Percentiles rank a stretch among this genome's conserved stretches.
Conservation (phyloP, 1,284 basidiomycete species). For the Inonotus hispidus region DNA sequence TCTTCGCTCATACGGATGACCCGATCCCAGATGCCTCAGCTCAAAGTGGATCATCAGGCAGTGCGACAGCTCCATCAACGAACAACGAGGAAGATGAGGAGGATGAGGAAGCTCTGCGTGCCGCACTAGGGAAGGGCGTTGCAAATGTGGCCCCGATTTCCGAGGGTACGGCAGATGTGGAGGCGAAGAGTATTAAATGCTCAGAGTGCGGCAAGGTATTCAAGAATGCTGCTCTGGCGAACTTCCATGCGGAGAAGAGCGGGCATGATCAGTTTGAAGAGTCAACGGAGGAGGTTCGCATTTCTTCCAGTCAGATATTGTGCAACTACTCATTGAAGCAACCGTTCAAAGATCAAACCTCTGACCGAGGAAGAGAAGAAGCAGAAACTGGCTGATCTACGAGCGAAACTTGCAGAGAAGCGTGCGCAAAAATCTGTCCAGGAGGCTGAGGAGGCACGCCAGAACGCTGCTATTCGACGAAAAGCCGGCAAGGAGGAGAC, state of each 20-base stretch:
- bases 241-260: slow-evolving; percentile 92
- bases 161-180: slow-evolving; percentile 21
- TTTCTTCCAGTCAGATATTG: background rate
- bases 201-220: slow-evolving; percentile 81
- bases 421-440: slow-evolving; percentile 62
- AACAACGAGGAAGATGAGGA: slow-evolving; percentile 64
- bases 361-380: slow-evolving; percentile 94
- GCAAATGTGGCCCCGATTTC: slow-evolving; percentile 36
- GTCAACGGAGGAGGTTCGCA: slow-evolving; percentile 82
- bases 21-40: slow-evolving; percentile 59
- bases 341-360: slow-evolving; percentile 65
- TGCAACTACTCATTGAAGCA: background rate
- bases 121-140: slow-evolving; percentile 36
- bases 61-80: slow-evolving; percentile 32
- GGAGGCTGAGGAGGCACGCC: slow-evolving; percentile 66
- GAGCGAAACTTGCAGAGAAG: slow-evolving; percentile 74
- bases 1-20: slow-evolving; percentile 73
- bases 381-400: slow-evolving; percentile 73
- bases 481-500: slow-evolving; percentile 82
- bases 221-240: slow-evolving; percentile 83
- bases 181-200: slow-evolving; percentile 70
- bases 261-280: slow-evolving; percentile 96
- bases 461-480: slow-evolving; percentile 76
- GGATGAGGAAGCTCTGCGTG: slow-evolving; percentile 58
- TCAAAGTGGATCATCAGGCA: slow-evolving; percentile 20